phyloP scores from a whole-genome alignment of 805 yeast species.

The Teunomyces barrocoloradensis region DNA sequence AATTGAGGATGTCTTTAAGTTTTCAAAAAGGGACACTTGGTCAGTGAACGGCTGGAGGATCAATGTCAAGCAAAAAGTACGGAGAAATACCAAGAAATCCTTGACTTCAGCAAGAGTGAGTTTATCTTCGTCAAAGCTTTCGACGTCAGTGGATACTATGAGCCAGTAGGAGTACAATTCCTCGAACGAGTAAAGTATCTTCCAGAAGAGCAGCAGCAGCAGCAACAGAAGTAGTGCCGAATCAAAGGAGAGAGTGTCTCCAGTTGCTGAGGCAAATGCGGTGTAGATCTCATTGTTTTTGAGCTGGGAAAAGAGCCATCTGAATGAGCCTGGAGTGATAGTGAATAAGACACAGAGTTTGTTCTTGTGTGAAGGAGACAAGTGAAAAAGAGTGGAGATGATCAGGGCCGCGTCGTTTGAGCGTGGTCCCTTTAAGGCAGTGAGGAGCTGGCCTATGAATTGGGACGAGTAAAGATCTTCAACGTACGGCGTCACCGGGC shows the following conservation, averaged over 20 bases:
- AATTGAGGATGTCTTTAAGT: conserved; percentile 38
- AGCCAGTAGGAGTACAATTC: conserved; percentile 68
- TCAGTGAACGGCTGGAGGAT: conserved; percentile 31
- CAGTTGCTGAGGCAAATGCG: conserved; percentile 6
- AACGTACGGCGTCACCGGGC: neutral
- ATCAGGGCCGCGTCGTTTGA: conserved; percentile 15
- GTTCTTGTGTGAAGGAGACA: conserved; percentile 37
- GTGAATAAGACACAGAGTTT: conserved; percentile 41
- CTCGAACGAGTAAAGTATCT: conserved; percentile 46
- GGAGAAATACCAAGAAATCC: conserved; percentile 47
- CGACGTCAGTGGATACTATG: conserved; percentile 64
- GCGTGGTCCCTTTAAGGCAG: neutral
- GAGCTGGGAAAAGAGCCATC: conserved; percentile 28
- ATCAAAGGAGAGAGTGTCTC: neutral
- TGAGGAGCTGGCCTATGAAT: conserved; percentile 20
- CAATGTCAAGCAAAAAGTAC: conserved; percentile 47
- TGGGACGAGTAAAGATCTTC: conserved; percentile 17
- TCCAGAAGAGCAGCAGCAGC: conserved; percentile 25
- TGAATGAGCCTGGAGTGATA: conserved; percentile 38
- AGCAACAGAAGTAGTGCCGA: too few species aligned
- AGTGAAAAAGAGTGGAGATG: conserved; percentile 28
- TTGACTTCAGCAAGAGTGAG: conserved; percentile 37
- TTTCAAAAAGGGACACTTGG: neutral
- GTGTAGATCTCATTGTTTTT: conserved; percentile 15
- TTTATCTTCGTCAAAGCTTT: conserved; percentile 46